Conservation (phyloP, 2,329 filamentous ascomycete species). For the Trichophyton benhamiae region DNA sequence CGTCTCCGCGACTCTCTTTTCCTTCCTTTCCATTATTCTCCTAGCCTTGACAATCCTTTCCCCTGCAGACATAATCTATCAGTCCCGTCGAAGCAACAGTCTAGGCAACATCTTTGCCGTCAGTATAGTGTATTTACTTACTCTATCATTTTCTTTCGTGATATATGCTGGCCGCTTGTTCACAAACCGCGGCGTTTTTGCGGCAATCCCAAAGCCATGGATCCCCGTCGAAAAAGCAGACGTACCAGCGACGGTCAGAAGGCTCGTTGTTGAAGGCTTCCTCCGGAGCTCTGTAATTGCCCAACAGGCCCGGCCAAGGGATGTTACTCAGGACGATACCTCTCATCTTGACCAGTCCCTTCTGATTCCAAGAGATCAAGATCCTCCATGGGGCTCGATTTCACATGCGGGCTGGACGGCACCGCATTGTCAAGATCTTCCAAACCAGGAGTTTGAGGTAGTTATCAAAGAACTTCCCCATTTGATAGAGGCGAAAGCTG, state of each 20-base stretch:
- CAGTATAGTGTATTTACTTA: constrained; percentile 60
- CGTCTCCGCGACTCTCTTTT: constrained; percentile 69
- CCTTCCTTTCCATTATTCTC: constrained; percentile 60
- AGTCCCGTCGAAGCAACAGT: constrained; percentile 54
- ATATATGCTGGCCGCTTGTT: constrained; percentile 78
- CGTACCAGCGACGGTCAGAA: constrained; percentile 59
- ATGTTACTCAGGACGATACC: constrained; percentile 36
- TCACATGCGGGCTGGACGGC: constrained; percentile 82
- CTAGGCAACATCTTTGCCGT: constrained; percentile 76
- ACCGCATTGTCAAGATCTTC: constrained; percentile 59
- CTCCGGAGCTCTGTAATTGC: constrained; percentile 68
- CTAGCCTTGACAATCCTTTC: constrained; percentile 64
- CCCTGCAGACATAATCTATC: constrained; percentile 67
- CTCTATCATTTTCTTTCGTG: constrained; percentile 59
- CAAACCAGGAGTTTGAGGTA: constrained; percentile 68
- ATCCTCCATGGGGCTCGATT: constrained; percentile 67
- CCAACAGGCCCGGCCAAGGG: constrained; percentile 60
- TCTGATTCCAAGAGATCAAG: constrained; percentile 25
- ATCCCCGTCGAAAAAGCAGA: constrained; percentile 79
- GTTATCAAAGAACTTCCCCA: constrained; percentile 77
- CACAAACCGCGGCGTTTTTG: constrained; percentile 66
- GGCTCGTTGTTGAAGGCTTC: constrained; percentile 61
- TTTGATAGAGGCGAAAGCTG: constrained; percentile 80
- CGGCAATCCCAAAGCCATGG: constrained; percentile 74
- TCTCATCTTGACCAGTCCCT: constrained; percentile 10